Conservation (phyloP, 768 basidiomycete species). For the Xerocomus spinulosus region DNA sequence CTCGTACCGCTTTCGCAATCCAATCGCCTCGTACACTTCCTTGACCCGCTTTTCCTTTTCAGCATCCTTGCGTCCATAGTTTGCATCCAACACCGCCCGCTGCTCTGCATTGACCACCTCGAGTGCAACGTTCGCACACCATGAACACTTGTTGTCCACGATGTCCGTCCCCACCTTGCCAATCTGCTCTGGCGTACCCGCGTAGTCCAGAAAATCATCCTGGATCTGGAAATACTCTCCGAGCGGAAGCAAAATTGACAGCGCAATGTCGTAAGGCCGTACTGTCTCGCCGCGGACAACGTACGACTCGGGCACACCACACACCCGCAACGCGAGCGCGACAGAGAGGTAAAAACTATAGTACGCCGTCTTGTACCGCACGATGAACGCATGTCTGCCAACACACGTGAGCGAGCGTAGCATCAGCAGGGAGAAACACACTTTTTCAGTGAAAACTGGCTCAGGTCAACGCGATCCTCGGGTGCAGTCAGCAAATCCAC, state of each 20-base stretch:
- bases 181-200: slow-evolving; percentile 83
- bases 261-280: slow-evolving; percentile 67
- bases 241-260: slow-evolving; percentile 80
- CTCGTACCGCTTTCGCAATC: slow-evolving; percentile 60
- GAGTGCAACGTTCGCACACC: slow-evolving; percentile 90
- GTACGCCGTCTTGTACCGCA: slow-evolving; percentile 95
- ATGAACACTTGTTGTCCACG: slow-evolving; percentile 97
- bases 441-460: slow-evolving; percentile 85
- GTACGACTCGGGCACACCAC: slow-evolving; percentile 53
- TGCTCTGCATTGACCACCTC: slow-evolving; percentile 50
- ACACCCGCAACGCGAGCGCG: slow-evolving; percentile 86
- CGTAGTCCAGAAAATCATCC: slow-evolving; percentile 95
- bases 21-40: slow-evolving; percentile 66
- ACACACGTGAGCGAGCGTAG: neutral
- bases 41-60: slow-evolving; percentile 56
- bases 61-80: slow-evolving; percentile 57
- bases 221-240: slow-evolving; percentile 99
- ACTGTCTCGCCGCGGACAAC: slow-evolving; percentile 36
- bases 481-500: slow-evolving; percentile 95
- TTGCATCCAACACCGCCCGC: slow-evolving; percentile 54
- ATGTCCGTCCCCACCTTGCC: slow-evolving; percentile 99
- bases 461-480: slow-evolving; percentile 82
- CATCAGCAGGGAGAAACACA: slow-evolving; percentile 28
- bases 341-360: slow-evolving; percentile 99
- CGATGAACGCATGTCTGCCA: slow-evolving; percentile 81